A percentile compares a stretch with the other conserved stretches of the same genome.
Conservation (phyloP, 2,329 filamentous ascomycete genomes). For the Zymoseptoria passerinii region DNA sequence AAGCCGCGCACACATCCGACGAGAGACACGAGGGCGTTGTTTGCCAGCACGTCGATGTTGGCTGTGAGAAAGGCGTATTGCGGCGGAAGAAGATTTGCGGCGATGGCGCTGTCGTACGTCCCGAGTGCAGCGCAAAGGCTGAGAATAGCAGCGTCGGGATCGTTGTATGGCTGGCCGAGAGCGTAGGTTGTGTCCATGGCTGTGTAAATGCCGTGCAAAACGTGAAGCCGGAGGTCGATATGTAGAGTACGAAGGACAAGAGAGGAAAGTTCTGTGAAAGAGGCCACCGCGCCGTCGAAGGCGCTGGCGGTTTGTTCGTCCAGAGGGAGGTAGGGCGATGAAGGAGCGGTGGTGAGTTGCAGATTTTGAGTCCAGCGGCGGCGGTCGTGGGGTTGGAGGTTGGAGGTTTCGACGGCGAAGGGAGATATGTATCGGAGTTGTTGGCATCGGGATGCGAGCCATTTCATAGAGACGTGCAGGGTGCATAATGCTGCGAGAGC, state of each 20-base stretch:
- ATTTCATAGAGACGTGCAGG: conserved; percentile 96
- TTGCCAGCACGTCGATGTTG: conserved; percentile 70
- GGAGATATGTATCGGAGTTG: conserved; percentile 74
- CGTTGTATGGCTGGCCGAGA: conserved; percentile 61
- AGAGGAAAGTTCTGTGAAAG: conserved; percentile 70
- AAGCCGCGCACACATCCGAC: conserved; percentile 70
- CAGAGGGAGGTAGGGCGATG: conserved; percentile 73
- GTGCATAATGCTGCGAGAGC: conserved; percentile 76
- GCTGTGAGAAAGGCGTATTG: conserved; percentile 66
- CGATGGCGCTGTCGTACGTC: conserved; percentile 76
- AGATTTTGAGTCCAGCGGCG: conserved; percentile 63
- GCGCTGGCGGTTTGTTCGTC: conserved; percentile 76
- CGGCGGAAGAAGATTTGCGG: conserved; percentile 59
- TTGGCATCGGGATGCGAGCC: conserved; percentile 78
- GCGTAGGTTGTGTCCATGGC: conserved; percentile 43
- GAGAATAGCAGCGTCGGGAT: conserved; percentile 74
- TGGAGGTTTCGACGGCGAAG: conserved; percentile 59
- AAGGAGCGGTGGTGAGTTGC: conserved; percentile 32
- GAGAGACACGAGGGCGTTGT: conserved; percentile 61
- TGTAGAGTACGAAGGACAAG: conserved; percentile 79
- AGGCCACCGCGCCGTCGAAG: conserved; percentile 79
- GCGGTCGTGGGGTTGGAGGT: conserved; percentile 43
- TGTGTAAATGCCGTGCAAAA: conserved; percentile 66
- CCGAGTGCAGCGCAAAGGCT: conserved; percentile 75
- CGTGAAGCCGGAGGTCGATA: conserved; percentile 77